Evolutionary conservation across 2,329 filamentous ascomycete genomes (phyloP).

Genomic region (Alternaria rosae): DNA sequence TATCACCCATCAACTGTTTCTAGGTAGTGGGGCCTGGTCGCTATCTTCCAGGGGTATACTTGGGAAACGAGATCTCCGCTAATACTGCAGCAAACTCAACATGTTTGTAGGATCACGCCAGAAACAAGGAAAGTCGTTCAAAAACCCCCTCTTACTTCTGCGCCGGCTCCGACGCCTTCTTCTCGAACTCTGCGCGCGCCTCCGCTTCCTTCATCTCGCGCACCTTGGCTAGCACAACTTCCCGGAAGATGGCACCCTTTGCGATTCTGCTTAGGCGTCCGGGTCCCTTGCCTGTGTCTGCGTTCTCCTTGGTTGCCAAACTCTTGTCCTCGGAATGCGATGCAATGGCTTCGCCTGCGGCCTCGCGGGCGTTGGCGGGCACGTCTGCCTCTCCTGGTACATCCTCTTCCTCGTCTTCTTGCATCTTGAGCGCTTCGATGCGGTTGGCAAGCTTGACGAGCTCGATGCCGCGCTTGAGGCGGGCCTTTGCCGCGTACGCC

Average conservation of each 20-base stretch:
- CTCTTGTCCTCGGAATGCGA: conserved; percentile 39
- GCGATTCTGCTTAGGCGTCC: conserved; percentile 65
- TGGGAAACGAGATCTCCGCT: conserved; percentile 30
- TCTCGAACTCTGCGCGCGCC: conserved; percentile 73
- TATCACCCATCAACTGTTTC: conserved; percentile 18
- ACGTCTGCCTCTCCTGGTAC: conserved; percentile 66
- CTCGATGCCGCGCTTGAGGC: conserved; percentile 91
- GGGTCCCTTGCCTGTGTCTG: conserved; percentile 50
- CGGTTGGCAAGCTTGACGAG: conserved; percentile 95
- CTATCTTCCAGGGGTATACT: conserved; percentile 40
- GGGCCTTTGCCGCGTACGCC: conserved; percentile 89
- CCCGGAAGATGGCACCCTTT: conserved; percentile 82
- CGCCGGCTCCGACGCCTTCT: conserved; percentile 55
- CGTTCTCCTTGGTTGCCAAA: conserved; percentile 39
- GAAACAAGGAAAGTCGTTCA: conserved; percentile 7
- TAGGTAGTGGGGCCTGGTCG: conserved; percentile 26
- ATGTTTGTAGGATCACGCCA: conserved; percentile 19
- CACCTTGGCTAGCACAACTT: conserved; percentile 93
- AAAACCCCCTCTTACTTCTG: conserved; percentile 30
- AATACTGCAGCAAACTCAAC: conserved; percentile 32
- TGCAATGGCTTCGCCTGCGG: conserved; percentile 57
- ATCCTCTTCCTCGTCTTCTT: conserved; percentile 85
- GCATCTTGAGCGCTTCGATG: conserved; percentile 91
- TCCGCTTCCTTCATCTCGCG: conserved; percentile 89
- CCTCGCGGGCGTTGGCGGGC: conserved; percentile 67